Conservation (phyloP, 345 rosid species). For the Boechera divaricarpa region DNA sequence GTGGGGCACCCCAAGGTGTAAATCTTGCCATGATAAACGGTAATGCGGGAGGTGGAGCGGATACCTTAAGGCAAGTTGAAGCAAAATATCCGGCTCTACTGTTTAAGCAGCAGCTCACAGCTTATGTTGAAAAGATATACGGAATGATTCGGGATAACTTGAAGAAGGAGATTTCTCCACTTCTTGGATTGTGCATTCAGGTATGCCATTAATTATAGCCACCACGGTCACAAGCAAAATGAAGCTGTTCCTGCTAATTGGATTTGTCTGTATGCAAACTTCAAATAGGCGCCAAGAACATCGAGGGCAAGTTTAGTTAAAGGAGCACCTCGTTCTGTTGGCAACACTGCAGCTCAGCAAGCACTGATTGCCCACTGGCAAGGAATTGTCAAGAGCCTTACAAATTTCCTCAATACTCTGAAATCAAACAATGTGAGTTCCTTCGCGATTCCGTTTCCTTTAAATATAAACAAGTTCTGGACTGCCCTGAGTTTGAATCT, state of each 20-base stretch:
- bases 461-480: neutral
- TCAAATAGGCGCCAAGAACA: slow-evolving; percentile 91
- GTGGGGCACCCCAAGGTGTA: slow-evolving; percentile 88
- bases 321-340: slow-evolving; percentile 83
- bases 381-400: slow-evolving; percentile 94
- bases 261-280: neutral
- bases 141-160: slow-evolving; percentile 97
- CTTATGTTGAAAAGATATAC: slow-evolving; percentile 94
- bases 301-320: slow-evolving; percentile 96
- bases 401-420: slow-evolving; percentile 80
- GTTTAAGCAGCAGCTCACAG: slow-evolving; percentile 96
- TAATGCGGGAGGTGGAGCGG: slow-evolving; percentile 63
- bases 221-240: neutral
- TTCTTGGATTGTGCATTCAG: slow-evolving; percentile 97
- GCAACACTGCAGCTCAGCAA: slow-evolving; percentile 82
- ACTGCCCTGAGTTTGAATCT: neutral
- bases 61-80: slow-evolving; percentile 84
- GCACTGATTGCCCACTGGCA: slow-evolving; percentile 96
- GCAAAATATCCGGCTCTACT: slow-evolving; percentile 98
- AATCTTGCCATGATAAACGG: slow-evolving; percentile 74
- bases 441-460: neutral
- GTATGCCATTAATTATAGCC: slow-evolving; percentile 44
- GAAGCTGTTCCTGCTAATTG: neutral
- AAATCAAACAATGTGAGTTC: slow-evolving; percentile 68
- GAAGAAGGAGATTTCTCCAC: slow-evolving; percentile 95